phyloP scores from a whole-genome alignment of 2,329 filamentous ascomycete genomes.

The Fusarium sp. region DNA sequence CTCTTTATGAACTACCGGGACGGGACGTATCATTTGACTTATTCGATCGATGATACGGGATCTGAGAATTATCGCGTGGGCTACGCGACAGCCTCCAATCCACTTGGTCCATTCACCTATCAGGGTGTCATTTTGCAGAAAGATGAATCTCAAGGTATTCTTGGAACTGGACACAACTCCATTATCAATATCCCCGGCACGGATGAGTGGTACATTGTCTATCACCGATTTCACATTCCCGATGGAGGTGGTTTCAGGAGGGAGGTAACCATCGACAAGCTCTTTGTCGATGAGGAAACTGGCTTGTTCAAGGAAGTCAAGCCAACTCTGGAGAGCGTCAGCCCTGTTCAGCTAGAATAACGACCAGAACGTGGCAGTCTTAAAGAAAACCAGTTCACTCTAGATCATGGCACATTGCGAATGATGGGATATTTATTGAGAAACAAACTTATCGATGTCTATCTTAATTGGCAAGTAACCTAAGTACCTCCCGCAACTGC shows the following conservation, averaged over 20 bases:
- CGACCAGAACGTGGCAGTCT: too few relatives aligned
- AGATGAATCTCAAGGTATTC: slow-evolving; percentile 58
- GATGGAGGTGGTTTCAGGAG: slow-evolving; percentile 61
- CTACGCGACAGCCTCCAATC: slow-evolving; percentile 59
- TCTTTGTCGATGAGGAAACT: slow-evolving; percentile 57
- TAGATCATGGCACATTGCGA: too few relatives aligned
- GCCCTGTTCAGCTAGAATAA: too few relatives aligned
- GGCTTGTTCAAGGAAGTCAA: slow-evolving; percentile 58
- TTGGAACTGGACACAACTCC: slow-evolving; percentile 63
- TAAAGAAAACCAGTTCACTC: too few relatives aligned
- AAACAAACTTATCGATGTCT: too few relatives aligned
- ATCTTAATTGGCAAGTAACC: too few relatives aligned
- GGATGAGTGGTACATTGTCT: slow-evolving; percentile 66
- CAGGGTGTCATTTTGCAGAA: slow-evolving; percentile 62
- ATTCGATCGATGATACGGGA: slow-evolving; percentile 64
- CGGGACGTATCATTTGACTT: slow-evolving; percentile 64
- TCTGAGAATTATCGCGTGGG: slow-evolving; percentile 64
- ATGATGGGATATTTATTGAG: too few relatives aligned
- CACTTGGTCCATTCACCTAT: slow-evolving; percentile 62
- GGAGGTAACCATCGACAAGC: slow-evolving; percentile 60
- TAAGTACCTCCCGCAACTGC: too few relatives aligned
- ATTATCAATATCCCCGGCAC: slow-evolving; percentile 63
- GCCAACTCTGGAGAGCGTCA: slow-evolving; percentile 43
- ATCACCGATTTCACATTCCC: slow-evolving; percentile 64
- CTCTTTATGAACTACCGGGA: slow-evolving; percentile 61